These are phyloP conservation scores for Coemansia sp. DNA, from an alignment of 192 early-diverging fungal genomes.

Conservation along the genomic window DNA sequence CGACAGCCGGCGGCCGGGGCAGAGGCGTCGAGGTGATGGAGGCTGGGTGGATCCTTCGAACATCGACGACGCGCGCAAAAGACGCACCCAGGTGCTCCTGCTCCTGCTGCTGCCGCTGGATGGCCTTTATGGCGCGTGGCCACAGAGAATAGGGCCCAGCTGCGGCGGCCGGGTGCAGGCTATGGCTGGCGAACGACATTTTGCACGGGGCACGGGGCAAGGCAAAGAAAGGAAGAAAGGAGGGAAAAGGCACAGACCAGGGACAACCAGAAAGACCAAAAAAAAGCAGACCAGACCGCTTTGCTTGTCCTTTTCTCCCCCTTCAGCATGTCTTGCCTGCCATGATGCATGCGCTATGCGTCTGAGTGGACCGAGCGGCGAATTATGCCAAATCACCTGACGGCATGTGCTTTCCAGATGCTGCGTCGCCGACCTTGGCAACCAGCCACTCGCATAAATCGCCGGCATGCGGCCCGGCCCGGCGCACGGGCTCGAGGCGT, in stretches of 20 bases:
- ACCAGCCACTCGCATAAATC: constrained; percentile 38
- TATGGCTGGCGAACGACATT: not conserved
- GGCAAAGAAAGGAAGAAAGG: not conserved
- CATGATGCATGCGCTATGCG: not conserved
- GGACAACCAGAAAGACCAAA: not conserved
- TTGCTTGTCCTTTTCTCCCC: too few species aligned
- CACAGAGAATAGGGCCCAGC: constrained; percentile 22
- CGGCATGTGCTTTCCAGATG: not conserved
- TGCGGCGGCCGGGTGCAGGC: constrained; percentile 23
- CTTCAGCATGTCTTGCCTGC: not conserved
- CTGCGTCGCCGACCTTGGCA: constrained; percentile 6
- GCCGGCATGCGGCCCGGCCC: constrained; percentile 11
- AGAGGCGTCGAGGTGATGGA: not conserved
- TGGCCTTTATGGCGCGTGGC: constrained; percentile 7
- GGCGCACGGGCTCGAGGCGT: constrained; percentile 14
- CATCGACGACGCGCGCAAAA: constrained; percentile 19
- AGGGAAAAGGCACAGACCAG: not conserved
- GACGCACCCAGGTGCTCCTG: not conserved
- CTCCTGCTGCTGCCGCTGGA: too few species aligned
- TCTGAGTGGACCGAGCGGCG: not conserved
- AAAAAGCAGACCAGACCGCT: not conserved
- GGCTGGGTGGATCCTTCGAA: constrained; percentile 27
- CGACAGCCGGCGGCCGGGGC: constrained; percentile 6
- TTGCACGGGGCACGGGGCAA: not conserved
- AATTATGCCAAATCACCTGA: constrained; percentile 15